Conservation (phyloP, 495 filamentous ascomycete species). For the Cercophora samala region DNA sequence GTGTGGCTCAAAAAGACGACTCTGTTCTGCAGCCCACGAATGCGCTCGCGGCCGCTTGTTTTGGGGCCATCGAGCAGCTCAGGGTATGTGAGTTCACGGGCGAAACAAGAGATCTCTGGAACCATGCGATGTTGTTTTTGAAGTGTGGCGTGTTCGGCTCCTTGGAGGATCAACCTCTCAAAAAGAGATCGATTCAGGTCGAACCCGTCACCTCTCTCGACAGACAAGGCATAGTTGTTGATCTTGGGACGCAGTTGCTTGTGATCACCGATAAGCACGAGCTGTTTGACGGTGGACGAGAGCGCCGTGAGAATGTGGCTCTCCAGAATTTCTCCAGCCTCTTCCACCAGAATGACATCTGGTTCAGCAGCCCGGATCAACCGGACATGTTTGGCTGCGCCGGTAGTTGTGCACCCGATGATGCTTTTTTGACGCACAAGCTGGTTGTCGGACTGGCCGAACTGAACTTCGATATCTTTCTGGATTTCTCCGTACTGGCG, state of each 20-base stretch:
- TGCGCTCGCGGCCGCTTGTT: slow-evolving; percentile 48
- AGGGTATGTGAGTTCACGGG: slow-evolving; percentile 62
- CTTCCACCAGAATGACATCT: slow-evolving; percentile 65
- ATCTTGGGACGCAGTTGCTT: slow-evolving; percentile 71
- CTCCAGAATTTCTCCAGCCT: slow-evolving; percentile 78
- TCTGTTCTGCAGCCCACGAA: slow-evolving; percentile 58
- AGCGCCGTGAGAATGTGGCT: slow-evolving; percentile 65
- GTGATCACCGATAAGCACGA: slow-evolving; percentile 76
- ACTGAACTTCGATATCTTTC: slow-evolving; percentile 37
- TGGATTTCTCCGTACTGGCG: slow-evolving; percentile 45
- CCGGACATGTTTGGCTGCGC: slow-evolving; percentile 59
- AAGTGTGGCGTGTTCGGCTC: slow-evolving; percentile 55
- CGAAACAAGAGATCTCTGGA: slow-evolving; percentile 63
- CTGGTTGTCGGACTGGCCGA: slow-evolving; percentile 43
- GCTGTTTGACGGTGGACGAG: slow-evolving; percentile 56
- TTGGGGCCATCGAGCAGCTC: slow-evolving; percentile 55
- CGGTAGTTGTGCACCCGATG: slow-evolving; percentile 74
- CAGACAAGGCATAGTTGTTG: slow-evolving; percentile 59
- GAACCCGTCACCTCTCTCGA: slow-evolving; percentile 66
- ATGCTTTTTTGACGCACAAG: slow-evolving; percentile 57
- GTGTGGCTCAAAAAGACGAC: slow-evolving; percentile 67
- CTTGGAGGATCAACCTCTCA: slow-evolving; percentile 60
- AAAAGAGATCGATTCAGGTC: slow-evolving; percentile 71
- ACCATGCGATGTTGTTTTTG: slow-evolving; percentile 67
- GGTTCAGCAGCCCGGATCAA: slow-evolving; percentile 51